Evolutionary conservation across 2,329 filamentous ascomycete genomes (phyloP).

Genomic region (Colletotrichum spaethianum): DNA sequence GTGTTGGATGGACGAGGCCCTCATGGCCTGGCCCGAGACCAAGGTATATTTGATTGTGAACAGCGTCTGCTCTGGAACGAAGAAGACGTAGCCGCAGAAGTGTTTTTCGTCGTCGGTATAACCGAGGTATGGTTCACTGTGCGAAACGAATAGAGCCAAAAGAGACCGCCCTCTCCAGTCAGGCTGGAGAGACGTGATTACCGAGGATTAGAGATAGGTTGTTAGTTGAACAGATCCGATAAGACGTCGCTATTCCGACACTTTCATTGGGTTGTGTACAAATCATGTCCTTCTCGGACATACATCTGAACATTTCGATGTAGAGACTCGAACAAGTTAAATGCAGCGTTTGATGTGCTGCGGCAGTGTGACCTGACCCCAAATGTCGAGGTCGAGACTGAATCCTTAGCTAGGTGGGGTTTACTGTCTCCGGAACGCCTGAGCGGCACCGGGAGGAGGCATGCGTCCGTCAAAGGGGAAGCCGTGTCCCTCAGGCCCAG

Average conservation of each 20-base stretch:
- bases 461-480: slow-evolving; percentile 71
- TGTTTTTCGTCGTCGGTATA: not conserved
- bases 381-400: not conserved
- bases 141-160: slow-evolving; percentile 6
- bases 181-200: not conserved
- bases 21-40: not conserved
- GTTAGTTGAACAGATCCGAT: slow-evolving; percentile 25
- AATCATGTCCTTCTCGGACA: slow-evolving; percentile 12
- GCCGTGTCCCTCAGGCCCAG: slow-evolving; percentile 61
- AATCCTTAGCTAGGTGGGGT: not conserved
- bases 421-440: slow-evolving; percentile 56
- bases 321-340: slow-evolving; percentile 17
- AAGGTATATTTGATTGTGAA: not conserved
- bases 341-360: slow-evolving; percentile 24
- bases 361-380: slow-evolving; percentile 8
- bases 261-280: slow-evolving; percentile 21
- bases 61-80: not conserved
- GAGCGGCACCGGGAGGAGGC: slow-evolving; percentile 62
- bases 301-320: slow-evolving; percentile 15
- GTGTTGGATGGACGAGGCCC: not conserved
- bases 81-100: not conserved
- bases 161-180: not conserved
- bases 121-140: not conserved
- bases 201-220: slow-evolving; percentile 20
- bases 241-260: slow-evolving; percentile 26